These are phyloP conservation scores for Euphrasia arctica DNA, from an alignment of 305 asterid species.

Conservation along the genomic window DNA sequence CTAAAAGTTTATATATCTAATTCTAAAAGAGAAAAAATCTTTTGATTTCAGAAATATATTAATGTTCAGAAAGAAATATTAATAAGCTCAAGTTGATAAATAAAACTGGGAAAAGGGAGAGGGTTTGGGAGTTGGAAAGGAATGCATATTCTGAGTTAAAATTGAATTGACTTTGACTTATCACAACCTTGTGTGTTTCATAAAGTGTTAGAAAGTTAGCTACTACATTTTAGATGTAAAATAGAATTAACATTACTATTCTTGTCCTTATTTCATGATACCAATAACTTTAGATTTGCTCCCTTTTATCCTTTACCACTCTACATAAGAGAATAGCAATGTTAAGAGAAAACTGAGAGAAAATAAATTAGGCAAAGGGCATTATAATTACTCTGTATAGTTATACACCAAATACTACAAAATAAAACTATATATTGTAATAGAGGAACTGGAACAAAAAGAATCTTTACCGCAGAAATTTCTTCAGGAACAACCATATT, in stretches of 20 bases:
- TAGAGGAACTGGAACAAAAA: conserved; percentile 17
- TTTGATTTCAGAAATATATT: not conserved
- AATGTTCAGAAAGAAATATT: not conserved
- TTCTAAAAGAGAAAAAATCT: not conserved
- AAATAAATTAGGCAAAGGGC: conserved; percentile 14
- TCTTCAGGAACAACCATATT: conserved; percentile 73
- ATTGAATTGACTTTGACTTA: conserved; percentile 1
- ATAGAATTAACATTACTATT: conserved; percentile 9
- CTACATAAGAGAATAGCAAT: conserved; percentile 17
- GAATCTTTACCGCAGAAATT: conserved; percentile 46
- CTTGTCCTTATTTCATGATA: conserved; percentile 2
- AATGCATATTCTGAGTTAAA: not conserved
- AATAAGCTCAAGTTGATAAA: not conserved
- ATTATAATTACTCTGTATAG: conserved; percentile 11
- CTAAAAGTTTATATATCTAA: not conserved
- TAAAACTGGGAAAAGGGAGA: not conserved
- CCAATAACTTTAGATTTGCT: conserved; percentile 11
- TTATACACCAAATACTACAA: conserved; percentile 2
- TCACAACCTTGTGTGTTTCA: not conserved
- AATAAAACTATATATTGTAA: conserved; percentile 7
- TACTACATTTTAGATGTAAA: not conserved
- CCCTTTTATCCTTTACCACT: conserved; percentile 22
- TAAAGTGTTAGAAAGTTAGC: not conserved
- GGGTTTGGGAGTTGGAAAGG: not conserved
- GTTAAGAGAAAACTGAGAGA: conserved; percentile 14